Conservation (phyloP, 345 rosid species). For the Populus pruinosa region DNA sequence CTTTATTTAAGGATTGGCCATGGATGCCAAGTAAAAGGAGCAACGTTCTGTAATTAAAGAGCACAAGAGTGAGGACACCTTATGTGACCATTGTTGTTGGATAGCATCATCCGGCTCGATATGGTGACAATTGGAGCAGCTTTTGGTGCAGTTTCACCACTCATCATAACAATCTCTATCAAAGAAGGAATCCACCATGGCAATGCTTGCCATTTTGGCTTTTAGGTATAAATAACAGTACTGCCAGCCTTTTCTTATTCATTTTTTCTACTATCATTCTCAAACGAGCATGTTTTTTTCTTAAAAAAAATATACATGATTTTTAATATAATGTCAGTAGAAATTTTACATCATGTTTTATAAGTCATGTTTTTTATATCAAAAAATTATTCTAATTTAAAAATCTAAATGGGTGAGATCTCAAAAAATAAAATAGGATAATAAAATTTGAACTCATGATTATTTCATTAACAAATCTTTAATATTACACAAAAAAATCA, state of each 20-base stretch:
- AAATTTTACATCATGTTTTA: no score
- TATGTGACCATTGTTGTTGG: conserved; percentile 92
- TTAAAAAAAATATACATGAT: no score
- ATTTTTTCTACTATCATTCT: no score
- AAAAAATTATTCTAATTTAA: no score
- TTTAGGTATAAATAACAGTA: conserved; percentile 48
- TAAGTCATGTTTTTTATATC: neutral
- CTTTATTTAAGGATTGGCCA: conserved; percentile 72
- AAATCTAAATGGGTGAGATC: no score
- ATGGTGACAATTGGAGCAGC: conserved; percentile 99
- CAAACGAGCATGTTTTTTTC: no score
- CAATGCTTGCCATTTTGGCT: conserved; percentile 95
- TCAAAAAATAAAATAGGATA: no score
- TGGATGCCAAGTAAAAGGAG: conserved; percentile 93
- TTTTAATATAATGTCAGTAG: no score
- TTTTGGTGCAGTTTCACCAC: conserved; percentile 83
- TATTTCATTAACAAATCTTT: no score
- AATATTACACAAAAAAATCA: fast-evolving
- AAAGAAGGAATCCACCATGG: conserved; percentile 96
- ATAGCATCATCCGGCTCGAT: conserved; percentile 69
- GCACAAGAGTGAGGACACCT: conserved; percentile 89
- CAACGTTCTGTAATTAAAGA: conserved; percentile 73
- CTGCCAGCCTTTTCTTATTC: neutral
- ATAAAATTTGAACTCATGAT: no score
- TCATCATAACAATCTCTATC: conserved; percentile 62